phyloP scores from a whole-genome alignment of 176 grass and related monocot species.

The Urochloa ruziziensis region DNA sequence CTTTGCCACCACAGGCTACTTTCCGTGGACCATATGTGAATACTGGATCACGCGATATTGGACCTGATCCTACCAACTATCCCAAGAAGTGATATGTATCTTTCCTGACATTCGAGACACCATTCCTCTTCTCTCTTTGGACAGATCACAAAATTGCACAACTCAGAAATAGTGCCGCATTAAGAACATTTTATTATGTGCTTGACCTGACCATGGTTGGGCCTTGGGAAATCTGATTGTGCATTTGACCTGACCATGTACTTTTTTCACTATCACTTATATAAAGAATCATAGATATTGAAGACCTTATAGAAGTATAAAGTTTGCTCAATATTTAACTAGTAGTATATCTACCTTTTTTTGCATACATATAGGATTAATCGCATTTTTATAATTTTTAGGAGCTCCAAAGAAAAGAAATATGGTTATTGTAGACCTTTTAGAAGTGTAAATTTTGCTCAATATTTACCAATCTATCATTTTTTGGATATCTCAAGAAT shows the following conservation, averaged over 20 bases:
- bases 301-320: background rate
- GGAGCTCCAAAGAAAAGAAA: background rate
- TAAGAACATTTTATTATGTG: background rate
- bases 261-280: background rate
- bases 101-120: background rate
- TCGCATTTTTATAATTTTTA: background rate
- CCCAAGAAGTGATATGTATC: constrained; percentile 53
- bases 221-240: background rate
- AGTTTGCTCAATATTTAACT: too few species aligned
- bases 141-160: background rate
- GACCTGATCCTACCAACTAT: constrained; percentile 67
- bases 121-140: background rate
- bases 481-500: background rate
- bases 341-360: background rate
- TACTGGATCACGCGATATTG: constrained; percentile 81
- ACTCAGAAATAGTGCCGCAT: background rate
- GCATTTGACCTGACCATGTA: background rate
- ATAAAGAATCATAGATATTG: background rate
- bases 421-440: too few species aligned
- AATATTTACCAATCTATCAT: too few species aligned
- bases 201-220: background rate
- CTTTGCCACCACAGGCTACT: constrained; percentile 89
- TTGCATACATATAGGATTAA: background rate
- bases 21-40: constrained; percentile 91
- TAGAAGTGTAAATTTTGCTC: background rate